phyloP scores from a whole-genome alignment of 768 basidiomycete species.

The Kwoniella sp. region DNA sequence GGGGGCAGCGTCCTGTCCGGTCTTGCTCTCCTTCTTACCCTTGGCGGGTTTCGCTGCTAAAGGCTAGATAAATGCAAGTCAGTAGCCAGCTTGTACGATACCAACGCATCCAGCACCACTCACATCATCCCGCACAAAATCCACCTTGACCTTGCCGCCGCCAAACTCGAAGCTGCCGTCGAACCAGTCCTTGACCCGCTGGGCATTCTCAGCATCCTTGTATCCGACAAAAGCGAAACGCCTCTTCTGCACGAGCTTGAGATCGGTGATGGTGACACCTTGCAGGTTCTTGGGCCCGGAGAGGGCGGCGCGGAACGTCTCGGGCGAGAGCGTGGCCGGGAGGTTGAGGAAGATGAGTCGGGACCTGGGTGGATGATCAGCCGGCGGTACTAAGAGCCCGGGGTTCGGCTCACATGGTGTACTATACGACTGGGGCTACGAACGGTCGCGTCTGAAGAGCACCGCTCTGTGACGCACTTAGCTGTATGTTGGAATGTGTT shows the following conservation, averaged over 20 bases:
- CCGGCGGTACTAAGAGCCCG: too few relatives aligned
- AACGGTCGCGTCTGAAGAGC: too few relatives aligned
- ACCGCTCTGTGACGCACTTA: too few relatives aligned
- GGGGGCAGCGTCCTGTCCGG: background rate
- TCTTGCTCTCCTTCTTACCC: conserved; percentile 3
- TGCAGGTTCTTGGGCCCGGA: conserved; percentile 20
- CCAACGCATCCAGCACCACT: conserved; percentile 36
- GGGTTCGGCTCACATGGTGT: too few relatives aligned
- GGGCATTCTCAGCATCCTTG: conserved; percentile 72
- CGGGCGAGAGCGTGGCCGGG: conserved; percentile 29
- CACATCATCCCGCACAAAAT: conserved; percentile 65
- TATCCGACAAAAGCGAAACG: conserved; percentile 91
- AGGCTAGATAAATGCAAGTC: conserved; percentile 11
- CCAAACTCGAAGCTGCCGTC: conserved; percentile 72
- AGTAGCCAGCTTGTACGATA: background rate
- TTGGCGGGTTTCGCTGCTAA: conserved; percentile 16
- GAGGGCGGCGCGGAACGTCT: conserved; percentile 28
- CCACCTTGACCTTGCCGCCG: conserved; percentile 69
- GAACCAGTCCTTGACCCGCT: conserved; percentile 73
- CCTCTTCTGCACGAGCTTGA: conserved; percentile 72
- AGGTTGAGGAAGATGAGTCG: conserved; percentile 49
- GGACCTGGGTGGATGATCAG: conserved; percentile 33
- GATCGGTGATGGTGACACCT: conserved; percentile 65
- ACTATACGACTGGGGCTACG: too few relatives aligned
- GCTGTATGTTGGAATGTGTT: too few relatives aligned